Percentiles rank a stretch among this genome's conserved stretches.
phyloP scores from a whole-genome alignment of 2,329 filamentous ascomycete genomes.

The Fusarium pininemorale region DNA sequence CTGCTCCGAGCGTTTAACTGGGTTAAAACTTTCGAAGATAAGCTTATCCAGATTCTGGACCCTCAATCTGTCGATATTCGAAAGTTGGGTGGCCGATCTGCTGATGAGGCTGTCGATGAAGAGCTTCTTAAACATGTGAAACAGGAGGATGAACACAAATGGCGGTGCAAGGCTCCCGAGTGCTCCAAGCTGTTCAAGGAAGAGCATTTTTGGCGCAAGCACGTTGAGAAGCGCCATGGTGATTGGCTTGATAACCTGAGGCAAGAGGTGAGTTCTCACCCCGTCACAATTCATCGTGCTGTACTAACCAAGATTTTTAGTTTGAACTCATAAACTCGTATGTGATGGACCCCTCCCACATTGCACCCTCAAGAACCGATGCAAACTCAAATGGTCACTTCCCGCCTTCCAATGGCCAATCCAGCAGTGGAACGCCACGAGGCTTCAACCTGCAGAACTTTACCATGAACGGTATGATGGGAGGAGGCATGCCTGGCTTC shows the following conservation, averaged over 20 bases:
- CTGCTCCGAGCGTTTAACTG: slow-evolving; percentile 96
- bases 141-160: slow-evolving; percentile 97
- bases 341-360: slow-evolving; percentile 92
- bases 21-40: slow-evolving; percentile 99
- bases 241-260: slow-evolving; percentile 86
- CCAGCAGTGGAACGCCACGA: slow-evolving; percentile 83
- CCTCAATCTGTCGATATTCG: slow-evolving; percentile 86
- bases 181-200: slow-evolving; percentile 98
- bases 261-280: slow-evolving; percentile 75
- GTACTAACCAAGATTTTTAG: slow-evolving; percentile 54
- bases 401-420: slow-evolving; percentile 79
- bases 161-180: slow-evolving; percentile 93
- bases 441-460: slow-evolving; percentile 89
- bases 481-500: slow-evolving; percentile 65
- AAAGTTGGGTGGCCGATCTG: slow-evolving; percentile 88
- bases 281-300: neutral
- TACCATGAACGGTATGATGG: slow-evolving; percentile 66
- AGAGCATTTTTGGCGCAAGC: slow-evolving; percentile 96
- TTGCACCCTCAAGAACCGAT: slow-evolving; percentile 91
- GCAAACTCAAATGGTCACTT: slow-evolving; percentile 97
- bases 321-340: slow-evolving; percentile 93
- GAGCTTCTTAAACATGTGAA: slow-evolving; percentile 90
- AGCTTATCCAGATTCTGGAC: slow-evolving; percentile 90
- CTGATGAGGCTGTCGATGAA: slow-evolving; percentile 87
- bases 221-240: slow-evolving; percentile 92